phyloP scores from a whole-genome alignment of 306 rosid genomes.

The Coriaria nepalensis region DNA sequence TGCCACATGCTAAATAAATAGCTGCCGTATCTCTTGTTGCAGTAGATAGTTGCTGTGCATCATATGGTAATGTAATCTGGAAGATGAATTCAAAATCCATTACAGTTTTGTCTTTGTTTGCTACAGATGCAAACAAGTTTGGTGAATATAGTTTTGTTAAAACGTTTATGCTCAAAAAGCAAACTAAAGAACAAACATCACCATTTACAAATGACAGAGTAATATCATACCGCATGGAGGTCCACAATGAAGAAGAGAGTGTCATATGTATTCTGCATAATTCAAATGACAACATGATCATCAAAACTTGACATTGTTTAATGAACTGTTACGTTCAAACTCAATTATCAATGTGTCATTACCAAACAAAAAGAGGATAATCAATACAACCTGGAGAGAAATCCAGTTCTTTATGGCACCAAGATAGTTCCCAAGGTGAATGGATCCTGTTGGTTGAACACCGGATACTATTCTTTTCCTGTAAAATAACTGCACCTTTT shows the following conservation, averaged over 20 bases:
- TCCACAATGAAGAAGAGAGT: slow-evolving; percentile 92
- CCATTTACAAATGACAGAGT: slow-evolving; percentile 2
- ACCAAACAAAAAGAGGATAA: background rate
- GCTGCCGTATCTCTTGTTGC: slow-evolving; percentile 91
- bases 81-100: slow-evolving; percentile 7
- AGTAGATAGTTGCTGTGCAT: slow-evolving; percentile 46
- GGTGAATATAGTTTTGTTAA: too few species aligned
- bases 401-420: slow-evolving; percentile 96
- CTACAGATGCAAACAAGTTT: too few species aligned
- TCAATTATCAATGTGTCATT: background rate
- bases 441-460: slow-evolving; percentile 91
- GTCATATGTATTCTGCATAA: slow-evolving; percentile 61
- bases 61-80: slow-evolving; percentile 86
- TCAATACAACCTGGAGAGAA: slow-evolving; percentile 56
- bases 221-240: slow-evolving; percentile 76
- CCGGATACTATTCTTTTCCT: slow-evolving; percentile 93
- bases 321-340: background rate
- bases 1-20: slow-evolving; percentile 90
- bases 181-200: background rate
- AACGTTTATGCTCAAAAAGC: background rate
- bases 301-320: background rate
- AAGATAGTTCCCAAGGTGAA: slow-evolving; percentile 89
- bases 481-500: slow-evolving; percentile 12
- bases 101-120: too few species aligned
- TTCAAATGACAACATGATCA: background rate